Conservation (phyloP, 2,329 filamentous ascomycete genomes). For the Aureobasidium sp. region DNA sequence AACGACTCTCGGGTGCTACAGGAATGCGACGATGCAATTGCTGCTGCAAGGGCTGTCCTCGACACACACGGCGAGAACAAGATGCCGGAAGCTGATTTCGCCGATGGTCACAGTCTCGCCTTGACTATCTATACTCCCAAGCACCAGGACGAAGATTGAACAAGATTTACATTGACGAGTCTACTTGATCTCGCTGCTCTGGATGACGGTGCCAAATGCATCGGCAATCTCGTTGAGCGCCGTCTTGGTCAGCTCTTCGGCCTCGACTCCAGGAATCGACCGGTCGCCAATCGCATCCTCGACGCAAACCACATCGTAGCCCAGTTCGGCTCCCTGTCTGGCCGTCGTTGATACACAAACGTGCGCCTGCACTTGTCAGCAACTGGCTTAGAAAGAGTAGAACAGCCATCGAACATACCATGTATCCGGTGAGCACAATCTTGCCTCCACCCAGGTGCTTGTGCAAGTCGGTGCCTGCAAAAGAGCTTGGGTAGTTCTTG, state of each 20-base stretch:
- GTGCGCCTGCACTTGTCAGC: slow-evolving; percentile 45
- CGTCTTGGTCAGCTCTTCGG: slow-evolving; percentile 48
- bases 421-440: slow-evolving; percentile 56
- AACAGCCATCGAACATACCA: slow-evolving; percentile 29
- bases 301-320: slow-evolving; percentile 57
- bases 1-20: not conserved
- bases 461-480: slow-evolving; percentile 54
- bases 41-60: slow-evolving; percentile 4
- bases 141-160: slow-evolving; percentile 3
- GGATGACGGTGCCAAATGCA: slow-evolving; percentile 55
- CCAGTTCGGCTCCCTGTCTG: slow-evolving; percentile 52
- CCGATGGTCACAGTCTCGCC: slow-evolving; percentile 1
- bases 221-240: slow-evolving; percentile 55
- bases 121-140: slow-evolving; percentile 13
- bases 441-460: slow-evolving; percentile 52
- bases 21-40: not conserved
- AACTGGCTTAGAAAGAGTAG: not conserved
- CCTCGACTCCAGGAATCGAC: slow-evolving; percentile 56
- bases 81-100: slow-evolving; percentile 11
- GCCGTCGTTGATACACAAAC: slow-evolving; percentile 59
- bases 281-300: slow-evolving; percentile 60
- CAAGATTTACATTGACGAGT: not conserved
- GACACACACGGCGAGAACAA: slow-evolving; percentile 5
- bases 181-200: slow-evolving; percentile 43
- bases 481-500: slow-evolving; percentile 54